Conservation (phyloP, 2,329 filamentous ascomycete genomes). For the Colletotrichum truncatum region DNA sequence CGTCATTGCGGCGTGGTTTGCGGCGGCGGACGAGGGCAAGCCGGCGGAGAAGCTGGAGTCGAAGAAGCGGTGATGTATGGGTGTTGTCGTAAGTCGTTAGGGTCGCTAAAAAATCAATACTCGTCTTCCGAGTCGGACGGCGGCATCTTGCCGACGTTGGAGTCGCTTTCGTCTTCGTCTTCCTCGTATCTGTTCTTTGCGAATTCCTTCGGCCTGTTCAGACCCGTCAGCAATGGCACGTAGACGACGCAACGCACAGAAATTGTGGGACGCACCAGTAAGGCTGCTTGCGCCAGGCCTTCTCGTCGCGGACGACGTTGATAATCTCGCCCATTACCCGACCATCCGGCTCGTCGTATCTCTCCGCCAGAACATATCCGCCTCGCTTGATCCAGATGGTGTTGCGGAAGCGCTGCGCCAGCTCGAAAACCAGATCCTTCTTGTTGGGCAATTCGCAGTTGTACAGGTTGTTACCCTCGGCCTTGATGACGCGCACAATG, state of each 20-base stretch:
- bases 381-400: slow-evolving; percentile 94
- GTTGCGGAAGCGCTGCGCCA: slow-evolving; percentile 86
- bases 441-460: slow-evolving; percentile 76
- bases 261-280: slow-evolving; percentile 74
- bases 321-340: slow-evolving; percentile 89
- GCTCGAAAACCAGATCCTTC: slow-evolving; percentile 77
- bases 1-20: slow-evolving; percentile 70
- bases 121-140: slow-evolving; percentile 83
- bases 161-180: slow-evolving; percentile 80
- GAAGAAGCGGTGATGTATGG: slow-evolving; percentile 28
- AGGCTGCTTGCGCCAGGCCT: slow-evolving; percentile 84
- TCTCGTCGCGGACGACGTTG: slow-evolving; percentile 92
- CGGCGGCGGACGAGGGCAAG: slow-evolving; percentile 54
- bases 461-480: slow-evolving; percentile 91
- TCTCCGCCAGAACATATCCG: slow-evolving; percentile 85
- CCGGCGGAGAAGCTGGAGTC: slow-evolving; percentile 34
- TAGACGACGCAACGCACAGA: neutral
- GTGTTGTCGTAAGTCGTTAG: slow-evolving; percentile 8
- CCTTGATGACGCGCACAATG: slow-evolving; percentile 82
- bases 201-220: slow-evolving; percentile 81
- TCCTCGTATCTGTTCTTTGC: slow-evolving; percentile 71
- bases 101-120: slow-evolving; percentile 13
- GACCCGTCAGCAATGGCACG: slow-evolving; percentile 9
- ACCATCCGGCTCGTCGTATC: slow-evolving; percentile 74
- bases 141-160: slow-evolving; percentile 85